A percentile compares a stretch with the other conserved stretches of the same genome.
Evolutionary conservation across 345 rosid species (phyloP).

Genomic region (Brassica carinata): DNA sequence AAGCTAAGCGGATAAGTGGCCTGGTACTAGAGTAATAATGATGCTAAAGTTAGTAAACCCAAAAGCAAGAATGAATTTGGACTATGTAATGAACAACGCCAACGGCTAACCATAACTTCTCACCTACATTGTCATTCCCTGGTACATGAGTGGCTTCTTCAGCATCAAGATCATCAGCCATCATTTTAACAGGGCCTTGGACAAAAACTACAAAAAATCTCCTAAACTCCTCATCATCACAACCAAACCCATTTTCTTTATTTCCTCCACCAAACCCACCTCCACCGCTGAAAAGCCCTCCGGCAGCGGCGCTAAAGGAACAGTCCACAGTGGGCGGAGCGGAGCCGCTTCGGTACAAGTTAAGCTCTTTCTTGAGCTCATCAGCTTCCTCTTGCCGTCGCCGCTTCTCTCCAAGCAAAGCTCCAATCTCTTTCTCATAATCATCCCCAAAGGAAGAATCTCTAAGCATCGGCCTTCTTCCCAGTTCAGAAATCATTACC

Average conservation of each 20-base stretch:
- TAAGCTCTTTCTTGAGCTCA: constrained; percentile 73
- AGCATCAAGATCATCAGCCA: no score
- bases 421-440: constrained; percentile 68
- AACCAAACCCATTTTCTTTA: constrained; percentile 36
- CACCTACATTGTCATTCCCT: no score
- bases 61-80: no score
- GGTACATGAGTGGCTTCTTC: no score
- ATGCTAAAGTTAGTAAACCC: no score
- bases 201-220: constrained; percentile 11
- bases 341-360: constrained; percentile 65
- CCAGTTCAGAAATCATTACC: constrained; percentile 61
- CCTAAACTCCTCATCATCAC: constrained; percentile 69
- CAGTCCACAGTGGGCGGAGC: constrained; percentile 98
- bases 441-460: constrained; percentile 58
- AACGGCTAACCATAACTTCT: no score
- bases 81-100: no score
- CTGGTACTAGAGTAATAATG: no score
- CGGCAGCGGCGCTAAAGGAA: constrained; percentile 58
- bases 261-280: constrained; percentile 31
- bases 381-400: constrained; percentile 54
- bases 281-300: constrained; percentile 56
- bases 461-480: constrained; percentile 64
- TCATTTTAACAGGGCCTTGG: no score
- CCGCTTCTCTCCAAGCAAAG: constrained; percentile 55
- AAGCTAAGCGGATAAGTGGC: no score